Percentiles rank a stretch among this genome's conserved stretches.
phyloP scores from a whole-genome alignment of 106 monocot species.

The Dendrobium nobile region DNA sequence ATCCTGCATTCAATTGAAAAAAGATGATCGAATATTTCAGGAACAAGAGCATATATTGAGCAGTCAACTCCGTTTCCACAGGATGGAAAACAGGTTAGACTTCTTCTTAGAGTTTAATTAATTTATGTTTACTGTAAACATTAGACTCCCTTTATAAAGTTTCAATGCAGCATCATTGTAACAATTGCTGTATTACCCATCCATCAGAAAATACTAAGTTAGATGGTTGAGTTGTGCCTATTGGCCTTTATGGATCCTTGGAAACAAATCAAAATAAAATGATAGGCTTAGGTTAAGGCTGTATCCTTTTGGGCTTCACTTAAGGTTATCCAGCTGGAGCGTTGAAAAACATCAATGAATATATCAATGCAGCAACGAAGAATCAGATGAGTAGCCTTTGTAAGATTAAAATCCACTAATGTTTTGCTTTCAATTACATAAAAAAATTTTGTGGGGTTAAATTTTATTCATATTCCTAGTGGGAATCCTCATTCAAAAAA shows the following conservation, averaged over 20 bases:
- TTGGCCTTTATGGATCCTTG: too few relatives aligned
- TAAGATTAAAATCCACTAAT: background rate
- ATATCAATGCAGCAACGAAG: background rate
- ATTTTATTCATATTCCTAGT: background rate
- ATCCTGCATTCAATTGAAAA: background rate
- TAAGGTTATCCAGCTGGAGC: too few relatives aligned
- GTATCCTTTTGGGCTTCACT: too few relatives aligned
- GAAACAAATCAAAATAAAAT: too few relatives aligned
- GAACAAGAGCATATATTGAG: constrained; percentile 85
- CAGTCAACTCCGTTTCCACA: constrained; percentile 80
- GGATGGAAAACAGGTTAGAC: constrained; percentile 85
- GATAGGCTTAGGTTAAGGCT: too few relatives aligned
- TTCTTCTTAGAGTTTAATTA: background rate
- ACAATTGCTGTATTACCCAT: background rate
- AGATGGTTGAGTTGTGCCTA: too few relatives aligned
- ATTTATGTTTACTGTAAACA: too few relatives aligned
- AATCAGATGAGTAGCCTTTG: background rate
- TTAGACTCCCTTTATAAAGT: background rate
- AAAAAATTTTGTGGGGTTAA: too few relatives aligned
- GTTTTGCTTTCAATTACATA: background rate
- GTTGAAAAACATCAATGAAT: background rate
- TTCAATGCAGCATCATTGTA: background rate
- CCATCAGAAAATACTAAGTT: background rate
- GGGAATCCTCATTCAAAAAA: background rate
- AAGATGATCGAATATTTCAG: constrained; percentile 30